These are phyloP conservation scores for Fusarium sp. DNA, from an alignment of 2,329 filamentous ascomycete genomes.

Conservation along the genomic window DNA sequence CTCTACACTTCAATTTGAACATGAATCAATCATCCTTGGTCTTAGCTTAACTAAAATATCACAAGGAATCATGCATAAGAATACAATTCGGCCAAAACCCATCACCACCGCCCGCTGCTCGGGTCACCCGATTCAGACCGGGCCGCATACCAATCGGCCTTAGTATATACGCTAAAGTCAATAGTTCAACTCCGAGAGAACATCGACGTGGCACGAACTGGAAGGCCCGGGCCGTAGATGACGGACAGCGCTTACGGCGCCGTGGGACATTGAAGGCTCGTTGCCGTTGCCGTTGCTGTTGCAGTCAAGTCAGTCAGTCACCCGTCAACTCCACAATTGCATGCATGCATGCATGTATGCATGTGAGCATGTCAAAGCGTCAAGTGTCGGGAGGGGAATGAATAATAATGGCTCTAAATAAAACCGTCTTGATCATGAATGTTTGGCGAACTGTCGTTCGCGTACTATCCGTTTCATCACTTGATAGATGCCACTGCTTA, in stretches of 20 bases:
- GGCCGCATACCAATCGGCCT: neutral
- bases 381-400: neutral
- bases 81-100: neutral
- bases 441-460: neutral
- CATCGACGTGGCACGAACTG: neutral
- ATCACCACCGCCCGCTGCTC: neutral
- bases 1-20: neutral
- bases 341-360: no score
- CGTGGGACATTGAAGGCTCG: neutral
- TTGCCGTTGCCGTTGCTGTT: neutral
- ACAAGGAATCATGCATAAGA: neutral
- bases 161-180: neutral
- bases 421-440: neutral
- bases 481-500: neutral
- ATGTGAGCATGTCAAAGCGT: neutral
- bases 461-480: neutral
- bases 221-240: conserved; percentile 6
- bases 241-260: neutral
- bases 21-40: neutral
- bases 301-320: no score
- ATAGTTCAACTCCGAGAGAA: neutral
- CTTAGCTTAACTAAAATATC: neutral
- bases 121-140: neutral
- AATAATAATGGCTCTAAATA: neutral
- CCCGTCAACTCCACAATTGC: neutral